Conservation (phyloP, 2,329 filamentous ascomycete species). For the Fonsecaea pedrosoi region DNA sequence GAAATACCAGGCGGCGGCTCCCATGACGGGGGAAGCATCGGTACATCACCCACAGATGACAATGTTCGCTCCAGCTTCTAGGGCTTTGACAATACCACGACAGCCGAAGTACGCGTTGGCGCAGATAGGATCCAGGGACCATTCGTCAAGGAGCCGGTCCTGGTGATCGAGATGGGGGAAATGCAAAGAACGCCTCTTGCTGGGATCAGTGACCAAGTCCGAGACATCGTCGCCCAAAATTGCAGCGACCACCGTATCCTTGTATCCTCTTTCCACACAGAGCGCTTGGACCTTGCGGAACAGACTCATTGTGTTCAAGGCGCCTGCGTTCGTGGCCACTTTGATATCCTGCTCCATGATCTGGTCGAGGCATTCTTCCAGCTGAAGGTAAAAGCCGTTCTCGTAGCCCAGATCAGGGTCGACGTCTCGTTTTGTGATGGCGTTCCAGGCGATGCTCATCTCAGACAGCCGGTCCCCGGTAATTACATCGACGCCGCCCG, state of each 20-base stretch:
- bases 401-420: slow-evolving; percentile 40
- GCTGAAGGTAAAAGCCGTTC: slow-evolving; percentile 37
- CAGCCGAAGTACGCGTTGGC: slow-evolving; percentile 57
- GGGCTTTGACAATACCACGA: slow-evolving; percentile 46
- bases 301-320: slow-evolving; percentile 24
- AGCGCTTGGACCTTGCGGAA: slow-evolving; percentile 18
- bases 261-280: slow-evolving; percentile 2
- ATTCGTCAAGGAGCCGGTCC: slow-evolving; percentile 7
- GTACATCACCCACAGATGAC: slow-evolving; percentile 45
- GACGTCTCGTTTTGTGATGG: slow-evolving; percentile 33
- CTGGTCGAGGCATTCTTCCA: slow-evolving; percentile 32
- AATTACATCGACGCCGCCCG: slow-evolving; percentile 45
- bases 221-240: slow-evolving; percentile 19
- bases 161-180: slow-evolving; percentile 12
- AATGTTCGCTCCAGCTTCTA: slow-evolving; percentile 43
- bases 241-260: slow-evolving; percentile 5
- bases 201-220: slow-evolving; percentile 2
- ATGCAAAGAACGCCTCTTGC: neutral
- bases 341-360: slow-evolving; percentile 33
- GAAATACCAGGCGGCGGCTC: slow-evolving; percentile 37
- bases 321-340: slow-evolving; percentile 37
- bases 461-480: slow-evolving; percentile 52
- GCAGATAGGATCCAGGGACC: slow-evolving; percentile 15
- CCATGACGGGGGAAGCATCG: slow-evolving; percentile 41
- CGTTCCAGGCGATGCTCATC: slow-evolving; percentile 44